Conservation (phyloP, 805 yeast species). For the Teunomyces kruisii region DNA sequence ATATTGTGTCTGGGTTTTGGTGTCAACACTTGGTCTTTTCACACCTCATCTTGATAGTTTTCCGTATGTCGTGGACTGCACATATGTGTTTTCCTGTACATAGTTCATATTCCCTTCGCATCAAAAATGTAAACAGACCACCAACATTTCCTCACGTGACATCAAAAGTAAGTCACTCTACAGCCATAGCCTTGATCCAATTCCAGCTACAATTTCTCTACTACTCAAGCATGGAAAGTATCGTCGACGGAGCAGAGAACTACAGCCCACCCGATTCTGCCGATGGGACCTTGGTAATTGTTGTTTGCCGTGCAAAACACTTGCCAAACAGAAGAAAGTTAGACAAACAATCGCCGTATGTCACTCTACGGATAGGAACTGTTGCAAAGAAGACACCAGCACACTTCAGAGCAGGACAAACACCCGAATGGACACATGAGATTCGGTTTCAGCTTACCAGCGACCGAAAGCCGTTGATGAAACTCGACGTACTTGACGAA, state of each 20-base stretch:
- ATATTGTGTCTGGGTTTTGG: slow-evolving; percentile 24
- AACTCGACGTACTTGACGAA: slow-evolving; percentile 79
- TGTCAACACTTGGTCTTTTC: background rate
- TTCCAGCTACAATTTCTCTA: background rate
- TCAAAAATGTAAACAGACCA: background rate
- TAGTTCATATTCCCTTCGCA: background rate
- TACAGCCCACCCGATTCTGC: slow-evolving; percentile 30
- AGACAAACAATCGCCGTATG: slow-evolving; percentile 93
- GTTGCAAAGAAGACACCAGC: slow-evolving; percentile 77
- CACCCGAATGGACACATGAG: slow-evolving; percentile 84
- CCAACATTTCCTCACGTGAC: background rate
- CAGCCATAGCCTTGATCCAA: background rate
- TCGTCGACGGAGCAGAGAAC: background rate
- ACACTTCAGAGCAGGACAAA: slow-evolving; percentile 88
- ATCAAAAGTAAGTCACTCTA: background rate
- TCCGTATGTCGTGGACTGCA: background rate
- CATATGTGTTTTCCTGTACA: background rate
- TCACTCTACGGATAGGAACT: slow-evolving; percentile 77
- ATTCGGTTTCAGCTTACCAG: slow-evolving; percentile 65
- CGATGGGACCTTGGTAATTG: slow-evolving; percentile 63
- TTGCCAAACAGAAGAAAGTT: slow-evolving; percentile 81
- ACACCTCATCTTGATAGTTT: background rate
- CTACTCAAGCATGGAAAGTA: background rate
- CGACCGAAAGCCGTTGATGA: slow-evolving; percentile 61
- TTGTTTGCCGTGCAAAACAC: slow-evolving; percentile 79